Evolutionary conservation across 2,329 filamentous ascomycete species (phyloP), one percentile per base, ranked within the genome.

Genomic region (Fusarium abutilonis): DNA sequence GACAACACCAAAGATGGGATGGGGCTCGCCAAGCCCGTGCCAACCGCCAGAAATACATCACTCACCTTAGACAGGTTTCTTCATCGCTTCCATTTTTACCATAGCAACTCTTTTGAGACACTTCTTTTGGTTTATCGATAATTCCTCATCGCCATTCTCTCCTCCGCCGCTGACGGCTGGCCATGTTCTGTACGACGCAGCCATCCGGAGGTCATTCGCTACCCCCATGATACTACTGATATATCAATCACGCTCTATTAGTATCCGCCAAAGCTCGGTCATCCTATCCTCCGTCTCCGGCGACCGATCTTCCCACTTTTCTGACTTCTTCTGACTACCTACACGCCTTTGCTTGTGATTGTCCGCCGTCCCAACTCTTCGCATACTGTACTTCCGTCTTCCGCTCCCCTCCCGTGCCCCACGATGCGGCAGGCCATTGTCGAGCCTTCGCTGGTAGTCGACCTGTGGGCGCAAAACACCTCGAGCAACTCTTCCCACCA

Each of bases 351-450:
- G 19, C 17, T 38, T 39, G 49, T 44, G 23, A 13, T 45, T 46
- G 32, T 36, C 23, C 50, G 56, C 6, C 60, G 52, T 52, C 44
- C 62, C 44, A 53, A 35, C 57, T 51, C 50, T 48, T 67, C 69
- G 61, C 38, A 39, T 56, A 34, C 26, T 4, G 8, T 10, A 28
- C 47, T 39, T 34, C 34, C 17, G 39, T 43, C 69, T 66, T 40
- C 51, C 54, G 34, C 59, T 42, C 48, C 40, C 38, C 47, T 49
- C 47, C 46, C 52, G 57, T 53, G 58, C 66, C 61, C 53, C 59
- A 73, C 63, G 60, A 73, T 73, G 71, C 56, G 51, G 59, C 51
- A 49, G 46, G 60, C 59, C 60, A 63, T 66, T 52, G 59, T 61
- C 58, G 68, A 68, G 66, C 62, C 63, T 29, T 59, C 66, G 50